These are phyloP conservation scores for Macrocystidia cucumis DNA, from an alignment of 1,284 basidiomycete genomes.

Conservation along the genomic window DNA sequence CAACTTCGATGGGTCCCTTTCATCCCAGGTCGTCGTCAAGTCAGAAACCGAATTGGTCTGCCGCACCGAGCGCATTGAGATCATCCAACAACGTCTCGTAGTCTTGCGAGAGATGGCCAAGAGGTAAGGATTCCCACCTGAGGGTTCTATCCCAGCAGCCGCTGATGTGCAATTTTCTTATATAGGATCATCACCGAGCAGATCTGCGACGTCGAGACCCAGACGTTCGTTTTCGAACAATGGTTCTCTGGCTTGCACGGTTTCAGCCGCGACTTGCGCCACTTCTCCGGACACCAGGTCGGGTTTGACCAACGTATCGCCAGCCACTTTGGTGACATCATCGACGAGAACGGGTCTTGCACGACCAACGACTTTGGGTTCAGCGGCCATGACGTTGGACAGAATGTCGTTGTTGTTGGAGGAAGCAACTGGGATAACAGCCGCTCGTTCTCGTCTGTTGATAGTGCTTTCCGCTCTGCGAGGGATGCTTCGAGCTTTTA, in stretches of 20 bases:
- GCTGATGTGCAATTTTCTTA: constrained; percentile 1
- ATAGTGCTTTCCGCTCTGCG: constrained; percentile 10
- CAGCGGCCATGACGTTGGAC: constrained; percentile 11
- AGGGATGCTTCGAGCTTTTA: constrained; percentile 4
- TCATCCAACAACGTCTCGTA: constrained; percentile 31
- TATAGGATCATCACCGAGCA: constrained; percentile 26
- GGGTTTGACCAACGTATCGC: constrained; percentile 5
- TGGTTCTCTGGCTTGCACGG: constrained; percentile 16
- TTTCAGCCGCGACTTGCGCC: constrained; percentile 20
- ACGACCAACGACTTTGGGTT: constrained; percentile 13
- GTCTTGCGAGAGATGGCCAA: constrained; percentile 33
- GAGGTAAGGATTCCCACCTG: constrained; percentile 15
- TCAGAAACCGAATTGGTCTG: constrained; percentile 25
- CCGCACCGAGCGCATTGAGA: constrained; percentile 21
- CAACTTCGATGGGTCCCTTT: constrained; percentile 27
- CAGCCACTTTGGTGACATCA: constrained; percentile 12
- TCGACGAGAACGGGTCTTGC: constrained; percentile 11
- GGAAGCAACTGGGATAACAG: constrained; percentile 15
- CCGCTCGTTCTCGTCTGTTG: constrained; percentile 11
- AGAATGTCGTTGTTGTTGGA: constrained; percentile 10
- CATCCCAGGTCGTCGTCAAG: constrained; percentile 21
- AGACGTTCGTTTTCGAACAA: constrained; percentile 21
- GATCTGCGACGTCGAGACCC: constrained; percentile 24
- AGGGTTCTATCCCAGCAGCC: neutral
- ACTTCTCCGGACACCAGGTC: constrained; percentile 5